Evolutionary conservation across 768 basidiomycete genomes (phyloP), one percentile per base, ranked within the genome.

Genomic region (Suillus alpinus): DNA sequence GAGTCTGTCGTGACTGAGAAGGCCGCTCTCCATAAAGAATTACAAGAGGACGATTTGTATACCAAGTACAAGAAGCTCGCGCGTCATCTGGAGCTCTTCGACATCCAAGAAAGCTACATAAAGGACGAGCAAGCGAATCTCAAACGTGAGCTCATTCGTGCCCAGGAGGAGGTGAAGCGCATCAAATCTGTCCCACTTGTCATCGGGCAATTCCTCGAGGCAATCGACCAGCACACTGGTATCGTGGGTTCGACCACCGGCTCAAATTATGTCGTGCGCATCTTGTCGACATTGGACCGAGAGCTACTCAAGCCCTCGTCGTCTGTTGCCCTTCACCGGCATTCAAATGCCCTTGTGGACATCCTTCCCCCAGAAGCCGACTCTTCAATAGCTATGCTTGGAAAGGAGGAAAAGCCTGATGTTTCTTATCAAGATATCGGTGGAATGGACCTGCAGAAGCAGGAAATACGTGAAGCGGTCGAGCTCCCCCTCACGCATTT

Each of bases 221-320:
- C 97, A 56, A 98, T 99, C 73, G 97, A 99, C 80, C 93, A 98
- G 74, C 87, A 90, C 67, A 94, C 96, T 16, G 94, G 90, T 63
- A 99, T 99, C 66, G 97, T 98, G 20, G 96, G 95, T 52, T 95
- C 92, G 14, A 99, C 97, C 0, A 98, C 97, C 4, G 97, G 97
- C 12, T 94, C 92, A 14, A 99, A 98, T 77, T 98, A 98, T 71
- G 95, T 99, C 56, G 96, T 98, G 67, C 87, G 97, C 63, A 98
- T 99, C 59, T 82, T 99, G 32, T 95, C 94, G 2, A 99, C 97
- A 2, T 83, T 99, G 52, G 97, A 99, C 78, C 88, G 96, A 63
- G 97, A 99, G 76, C 79, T 99, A 39, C 84, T 99, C 68, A 99
- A 99, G 75, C 96, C 97, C 0, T 95, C 94, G 7, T 93, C 94